phyloP scores from a whole-genome alignment of 108 stramenopile species.

The Discostella stelligeroides region DNA sequence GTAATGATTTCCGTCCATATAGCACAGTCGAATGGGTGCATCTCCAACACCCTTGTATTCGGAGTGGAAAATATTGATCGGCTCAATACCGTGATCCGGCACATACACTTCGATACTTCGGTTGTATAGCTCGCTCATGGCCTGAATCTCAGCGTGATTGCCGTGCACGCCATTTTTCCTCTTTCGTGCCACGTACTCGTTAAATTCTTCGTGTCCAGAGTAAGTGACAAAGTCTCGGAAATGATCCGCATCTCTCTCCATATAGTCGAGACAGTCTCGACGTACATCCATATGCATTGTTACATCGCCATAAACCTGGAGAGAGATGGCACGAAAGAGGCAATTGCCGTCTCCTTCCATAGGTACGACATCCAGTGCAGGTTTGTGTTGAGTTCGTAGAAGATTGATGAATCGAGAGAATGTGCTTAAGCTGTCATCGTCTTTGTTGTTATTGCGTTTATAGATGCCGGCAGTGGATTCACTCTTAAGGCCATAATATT shows the following conservation, averaged over 20 bases:
- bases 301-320: constrained; percentile 96
- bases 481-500: neutral
- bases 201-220: constrained; percentile 58
- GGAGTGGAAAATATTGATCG: constrained; percentile 86
- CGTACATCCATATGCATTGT: constrained; percentile 86
- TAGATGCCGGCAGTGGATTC: neutral
- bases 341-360: constrained; percentile 97
- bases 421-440: neutral
- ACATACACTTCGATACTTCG: constrained; percentile 89
- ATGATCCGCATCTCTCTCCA: constrained; percentile 71
- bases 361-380: constrained; percentile 59
- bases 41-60: constrained; percentile 59
- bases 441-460: neutral
- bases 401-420: constrained; percentile 9
- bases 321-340: constrained; percentile 91
- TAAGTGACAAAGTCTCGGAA: constrained; percentile 80
- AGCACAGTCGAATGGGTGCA: constrained; percentile 76
- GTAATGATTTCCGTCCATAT: constrained; percentile 89
- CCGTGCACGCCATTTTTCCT: constrained; percentile 89
- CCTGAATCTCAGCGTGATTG: constrained; percentile 97
- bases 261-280: constrained; percentile 87
- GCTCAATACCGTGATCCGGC: constrained; percentile 64
- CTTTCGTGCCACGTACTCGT: constrained; percentile 79
- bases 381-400: constrained; percentile 26
- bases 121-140: constrained; percentile 94